These are phyloP conservation scores for Lyophyllum atratum DNA, from an alignment of 768 basidiomycete genomes.

Conservation along the genomic window DNA sequence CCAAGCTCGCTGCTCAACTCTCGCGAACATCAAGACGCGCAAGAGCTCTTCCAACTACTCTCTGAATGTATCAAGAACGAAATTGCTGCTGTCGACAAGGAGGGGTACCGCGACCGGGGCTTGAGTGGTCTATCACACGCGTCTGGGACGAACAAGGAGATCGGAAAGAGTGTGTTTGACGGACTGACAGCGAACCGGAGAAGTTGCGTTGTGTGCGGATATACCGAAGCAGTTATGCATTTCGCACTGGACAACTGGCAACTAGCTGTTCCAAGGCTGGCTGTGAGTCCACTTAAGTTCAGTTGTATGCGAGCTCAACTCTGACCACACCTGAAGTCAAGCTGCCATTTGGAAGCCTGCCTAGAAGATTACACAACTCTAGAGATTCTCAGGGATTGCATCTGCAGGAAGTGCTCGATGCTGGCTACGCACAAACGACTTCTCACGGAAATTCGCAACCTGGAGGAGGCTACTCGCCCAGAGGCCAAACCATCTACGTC, in stretches of 20 bases:
- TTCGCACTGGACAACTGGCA: slow-evolving; percentile 88
- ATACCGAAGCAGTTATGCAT: slow-evolving; percentile 93
- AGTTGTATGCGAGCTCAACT: background rate
- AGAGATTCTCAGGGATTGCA: slow-evolving; percentile 87
- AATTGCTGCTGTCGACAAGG: slow-evolving; percentile 68
- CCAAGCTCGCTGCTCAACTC: slow-evolving; percentile 74
- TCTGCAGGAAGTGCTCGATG: slow-evolving; percentile 90
- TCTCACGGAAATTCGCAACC: slow-evolving; percentile 57
- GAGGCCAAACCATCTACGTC: slow-evolving; percentile 57
- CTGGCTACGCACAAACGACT: slow-evolving; percentile 72
- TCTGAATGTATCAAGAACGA: slow-evolving; percentile 91
- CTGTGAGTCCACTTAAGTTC: slow-evolving; percentile 44
- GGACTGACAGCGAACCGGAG: slow-evolving; percentile 89
- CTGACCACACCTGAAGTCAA: slow-evolving; percentile 39
- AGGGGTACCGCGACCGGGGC: slow-evolving; percentile 71
- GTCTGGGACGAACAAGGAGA: slow-evolving; percentile 29
- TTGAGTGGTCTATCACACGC: slow-evolving; percentile 51
- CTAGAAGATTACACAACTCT: slow-evolving; percentile 87
- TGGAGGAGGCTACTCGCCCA: slow-evolving; percentile 45
- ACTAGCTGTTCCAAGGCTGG: slow-evolving; percentile 66
- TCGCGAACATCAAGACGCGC: slow-evolving; percentile 96
- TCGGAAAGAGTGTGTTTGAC: slow-evolving; percentile 78
- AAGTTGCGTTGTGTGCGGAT: slow-evolving; percentile 87
- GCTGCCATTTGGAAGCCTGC: slow-evolving; percentile 78
- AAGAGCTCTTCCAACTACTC: slow-evolving; percentile 94